Evolutionary conservation across 2,329 filamentous ascomycete species (phyloP).

Genomic region (Sporothrix variecibatus): DNA sequence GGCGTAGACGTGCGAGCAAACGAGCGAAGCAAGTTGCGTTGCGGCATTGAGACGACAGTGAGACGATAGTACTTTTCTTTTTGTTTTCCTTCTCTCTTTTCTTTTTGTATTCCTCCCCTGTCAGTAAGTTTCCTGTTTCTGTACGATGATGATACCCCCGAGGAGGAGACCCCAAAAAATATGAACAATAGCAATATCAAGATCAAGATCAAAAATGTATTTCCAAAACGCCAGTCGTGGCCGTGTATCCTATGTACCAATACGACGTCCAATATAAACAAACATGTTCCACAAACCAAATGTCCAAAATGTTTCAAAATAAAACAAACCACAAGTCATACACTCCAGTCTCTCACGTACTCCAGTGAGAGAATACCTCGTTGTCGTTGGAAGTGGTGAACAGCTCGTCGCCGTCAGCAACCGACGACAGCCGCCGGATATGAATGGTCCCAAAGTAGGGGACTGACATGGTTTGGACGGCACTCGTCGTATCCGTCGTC

Average conservation of each 20-base stretch:
- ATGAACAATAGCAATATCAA: neutral
- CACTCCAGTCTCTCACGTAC: neutral
- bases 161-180: neutral
- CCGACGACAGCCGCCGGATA: slow-evolving; percentile 21
- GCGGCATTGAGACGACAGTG: neutral
- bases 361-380: neutral
- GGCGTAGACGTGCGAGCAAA: neutral
- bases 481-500: neutral
- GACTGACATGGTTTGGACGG: slow-evolving; percentile 25
- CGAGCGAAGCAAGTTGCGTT: neutral
- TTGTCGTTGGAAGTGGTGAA: neutral
- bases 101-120: neutral
- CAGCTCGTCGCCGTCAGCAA: neutral
- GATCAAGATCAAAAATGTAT: neutral
- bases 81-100: neutral
- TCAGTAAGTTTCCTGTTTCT: neutral
- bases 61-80: neutral
- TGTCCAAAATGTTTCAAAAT: neutral
- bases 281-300: neutral
- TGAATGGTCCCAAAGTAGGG: slow-evolving; percentile 33
- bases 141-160: slow-evolving; percentile 23
- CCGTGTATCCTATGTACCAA: neutral
- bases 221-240: neutral
- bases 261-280: neutral
- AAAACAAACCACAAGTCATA: too few relatives aligned